These are phyloP conservation scores for Cladorrhinum samala DNA, from an alignment of 495 filamentous ascomycete genomes.

Conservation along the genomic window DNA sequence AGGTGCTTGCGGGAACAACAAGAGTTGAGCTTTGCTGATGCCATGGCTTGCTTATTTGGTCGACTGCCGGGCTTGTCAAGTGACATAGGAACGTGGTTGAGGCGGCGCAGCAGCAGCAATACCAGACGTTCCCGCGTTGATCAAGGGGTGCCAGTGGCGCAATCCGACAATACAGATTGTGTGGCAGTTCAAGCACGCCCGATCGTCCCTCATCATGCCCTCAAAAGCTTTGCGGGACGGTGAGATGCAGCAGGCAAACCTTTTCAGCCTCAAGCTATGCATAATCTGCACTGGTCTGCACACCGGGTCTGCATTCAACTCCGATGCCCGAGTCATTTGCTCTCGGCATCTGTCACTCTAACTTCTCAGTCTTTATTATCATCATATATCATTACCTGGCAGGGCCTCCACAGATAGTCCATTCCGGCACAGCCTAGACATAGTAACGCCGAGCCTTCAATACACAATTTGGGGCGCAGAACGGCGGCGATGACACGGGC, in stretches of 20 bases:
- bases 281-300: background rate
- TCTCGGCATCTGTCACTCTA: no score
- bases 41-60: no score
- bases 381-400: no score
- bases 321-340: no score
- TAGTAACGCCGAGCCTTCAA: no score
- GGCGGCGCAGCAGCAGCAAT: slow-evolving; percentile 2
- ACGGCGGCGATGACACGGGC: background rate
- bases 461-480: background rate
- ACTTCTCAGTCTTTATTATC: no score
- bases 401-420: no score
- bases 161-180: background rate
- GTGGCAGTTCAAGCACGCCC: background rate
- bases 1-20: background rate
- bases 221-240: background rate
- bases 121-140: background rate
- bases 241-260: background rate
- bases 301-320: no score
- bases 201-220: background rate
- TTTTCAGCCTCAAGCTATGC: background rate
- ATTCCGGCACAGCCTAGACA: no score
- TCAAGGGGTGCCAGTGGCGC: background rate
- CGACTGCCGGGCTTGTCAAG: slow-evolving; percentile 12
- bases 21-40: no score
- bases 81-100: slow-evolving; percentile 9